These are phyloP conservation scores for Cladosporium halotolerans DNA, from an alignment of 2,329 filamentous ascomycete genomes.

Conservation along the genomic window DNA sequence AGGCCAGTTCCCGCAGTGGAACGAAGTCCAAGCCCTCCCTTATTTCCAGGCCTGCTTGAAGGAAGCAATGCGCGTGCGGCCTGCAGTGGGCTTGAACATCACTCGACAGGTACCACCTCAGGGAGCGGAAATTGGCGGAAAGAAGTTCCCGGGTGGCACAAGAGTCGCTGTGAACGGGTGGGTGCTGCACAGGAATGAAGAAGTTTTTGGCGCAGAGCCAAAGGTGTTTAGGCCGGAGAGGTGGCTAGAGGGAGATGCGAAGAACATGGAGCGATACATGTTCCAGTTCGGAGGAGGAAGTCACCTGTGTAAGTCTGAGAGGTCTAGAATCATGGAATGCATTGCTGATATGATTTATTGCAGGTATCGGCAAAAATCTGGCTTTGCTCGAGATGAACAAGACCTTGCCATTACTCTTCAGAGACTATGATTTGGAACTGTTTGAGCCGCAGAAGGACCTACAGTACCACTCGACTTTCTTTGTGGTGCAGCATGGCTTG, in stretches of 20 bases:
- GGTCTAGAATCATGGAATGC: background rate
- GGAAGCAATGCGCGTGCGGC: conserved; percentile 70
- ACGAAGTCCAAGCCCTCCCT: conserved; percentile 58
- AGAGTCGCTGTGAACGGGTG: conserved; percentile 70
- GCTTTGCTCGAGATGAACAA: conserved; percentile 46
- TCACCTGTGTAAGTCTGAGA: conserved; percentile 28
- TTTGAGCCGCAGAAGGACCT: conserved; percentile 46
- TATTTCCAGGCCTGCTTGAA: conserved; percentile 76
- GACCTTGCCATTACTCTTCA: conserved; percentile 35
- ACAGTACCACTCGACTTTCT: conserved; percentile 52
- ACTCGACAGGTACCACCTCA: conserved; percentile 48
- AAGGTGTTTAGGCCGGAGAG: conserved; percentile 63
- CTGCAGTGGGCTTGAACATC: conserved; percentile 64
- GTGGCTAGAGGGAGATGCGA: conserved; percentile 53
- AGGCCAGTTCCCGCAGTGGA: conserved; percentile 58
- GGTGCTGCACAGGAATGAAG: conserved; percentile 63
- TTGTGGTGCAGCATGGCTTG: conserved; percentile 53
- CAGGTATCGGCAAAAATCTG: conserved; percentile 57
- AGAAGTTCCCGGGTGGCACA: conserved; percentile 61
- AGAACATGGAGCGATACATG: conserved; percentile 64
- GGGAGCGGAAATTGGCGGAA: conserved; percentile 53
- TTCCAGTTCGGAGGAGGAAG: conserved; percentile 68
- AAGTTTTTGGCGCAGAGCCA: conserved; percentile 62
- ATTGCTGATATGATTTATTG: conserved; percentile 4
- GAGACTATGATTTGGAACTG: conserved; percentile 50